Base-by-base conservation (phyloP, 371 early-diverging fungal species). In the Mucor velutinosus region DNA sequence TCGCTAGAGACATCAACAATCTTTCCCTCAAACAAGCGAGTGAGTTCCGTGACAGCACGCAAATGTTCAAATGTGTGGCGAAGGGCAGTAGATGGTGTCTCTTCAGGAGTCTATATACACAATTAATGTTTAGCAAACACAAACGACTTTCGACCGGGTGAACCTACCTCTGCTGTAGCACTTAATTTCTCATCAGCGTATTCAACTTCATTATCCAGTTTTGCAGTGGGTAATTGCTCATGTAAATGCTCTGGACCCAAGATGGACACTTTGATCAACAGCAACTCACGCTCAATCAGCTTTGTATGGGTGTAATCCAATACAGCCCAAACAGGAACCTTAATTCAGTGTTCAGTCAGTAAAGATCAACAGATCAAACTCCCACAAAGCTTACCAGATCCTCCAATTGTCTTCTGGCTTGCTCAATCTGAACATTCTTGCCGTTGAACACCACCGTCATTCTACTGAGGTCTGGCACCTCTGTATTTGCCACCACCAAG, bases 251-350 rank as follows among this genome's bases (percentile, higher is more conserved):
- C 89, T 15, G 90, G 90, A 30, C 94, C 94, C 21, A 94, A 77
- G 30, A 95, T 90, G 56, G 94, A 94, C n/a, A 97, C 93, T 81
- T 97, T 97, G 74, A 94, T 87, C 70, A 98, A 76, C 62, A 95
- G 83, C 72, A 97, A 75, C 78, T 98, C 99, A 66, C 99, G 89
- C 77, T 96, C 94, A 25, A 98, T 89, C 51, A 95, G 82, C 62
- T 84, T 87, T 53, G 89, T 88, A 47, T 88, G 85, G 45, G 94
- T 94, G 86, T 96, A 97, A 76, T 97, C 97, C 70, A 98, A 81
- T 33, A 97, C 98, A 21, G 97, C 98, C 97, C 97, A 98, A 27
- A 97, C 94, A 39, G 97, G 97, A 49, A 97, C 90, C 90, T 90
- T 43, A 2, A 37, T 27, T 32, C 15, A 7, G 17, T 17, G 25